phyloP scores from a whole-genome alignment of 1,284 basidiomycete species.

The Pisolithus thermaeus region DNA sequence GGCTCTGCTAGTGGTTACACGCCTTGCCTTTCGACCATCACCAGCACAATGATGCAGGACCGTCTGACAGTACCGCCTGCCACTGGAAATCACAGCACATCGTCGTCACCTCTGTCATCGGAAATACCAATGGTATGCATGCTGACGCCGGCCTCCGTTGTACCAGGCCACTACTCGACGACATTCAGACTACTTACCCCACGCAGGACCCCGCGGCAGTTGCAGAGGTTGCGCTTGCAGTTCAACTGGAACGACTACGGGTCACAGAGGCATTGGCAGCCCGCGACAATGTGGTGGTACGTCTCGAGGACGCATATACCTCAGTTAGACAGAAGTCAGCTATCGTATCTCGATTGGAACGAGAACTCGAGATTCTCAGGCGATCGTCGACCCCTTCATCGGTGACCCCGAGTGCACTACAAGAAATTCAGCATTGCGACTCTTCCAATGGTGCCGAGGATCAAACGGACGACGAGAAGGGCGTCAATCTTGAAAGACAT shows the following conservation, averaged over 20 bases:
- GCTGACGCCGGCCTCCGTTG: background rate
- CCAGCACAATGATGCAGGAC: too few relatives aligned
- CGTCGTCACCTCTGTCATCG: too few relatives aligned
- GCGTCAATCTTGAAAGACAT: too few relatives aligned
- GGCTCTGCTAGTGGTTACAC: too few relatives aligned
- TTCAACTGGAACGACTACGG: conserved; percentile 51
- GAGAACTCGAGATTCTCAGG: conserved; percentile 31
- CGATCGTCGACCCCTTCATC: conserved; percentile 21
- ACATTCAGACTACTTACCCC: background rate
- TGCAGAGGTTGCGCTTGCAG: conserved; percentile 46
- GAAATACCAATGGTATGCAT: background rate
- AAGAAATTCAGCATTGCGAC: conserved; percentile 38
- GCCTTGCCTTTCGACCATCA: too few relatives aligned
- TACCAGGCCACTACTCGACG: background rate
- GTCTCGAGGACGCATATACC: conserved; percentile 54
- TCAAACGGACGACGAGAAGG: too few relatives aligned
- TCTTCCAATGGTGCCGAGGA: conserved; percentile 46
- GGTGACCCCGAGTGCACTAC: conserved; percentile 18
- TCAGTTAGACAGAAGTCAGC: conserved; percentile 56
- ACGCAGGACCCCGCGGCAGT: conserved; percentile 12
- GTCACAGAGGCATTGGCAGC: conserved; percentile 55
- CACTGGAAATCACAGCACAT: too few relatives aligned
- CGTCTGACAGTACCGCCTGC: too few relatives aligned
- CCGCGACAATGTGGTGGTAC: conserved; percentile 57
- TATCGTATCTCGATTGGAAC: conserved; percentile 44